A percentile compares a stretch with the other conserved stretches of the same genome.
phyloP scores from a whole-genome alignment of 2,329 filamentous ascomycete genomes.

The Aquanectria penicillioides region DNA sequence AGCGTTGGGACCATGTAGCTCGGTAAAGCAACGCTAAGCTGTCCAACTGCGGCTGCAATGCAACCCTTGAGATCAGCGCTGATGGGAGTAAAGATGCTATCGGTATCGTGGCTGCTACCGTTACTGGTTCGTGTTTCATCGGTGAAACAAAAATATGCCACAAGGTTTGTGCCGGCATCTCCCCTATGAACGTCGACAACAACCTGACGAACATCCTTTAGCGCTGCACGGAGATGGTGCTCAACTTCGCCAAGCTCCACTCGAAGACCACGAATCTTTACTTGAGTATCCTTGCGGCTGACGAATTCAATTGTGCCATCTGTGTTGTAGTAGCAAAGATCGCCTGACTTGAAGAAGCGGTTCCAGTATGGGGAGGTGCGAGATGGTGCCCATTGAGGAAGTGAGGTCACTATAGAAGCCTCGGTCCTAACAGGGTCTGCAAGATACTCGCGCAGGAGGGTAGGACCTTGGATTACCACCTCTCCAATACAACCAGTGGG shows the following conservation, averaged over 20 bases:
- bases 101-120: not conserved
- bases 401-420: constrained; percentile 42
- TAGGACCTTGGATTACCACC: constrained; percentile 40
- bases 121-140: not conserved
- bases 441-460: constrained; percentile 59
- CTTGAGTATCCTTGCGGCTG: no score
- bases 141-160: no score
- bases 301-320: not conserved
- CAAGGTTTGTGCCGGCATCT: not conserved
- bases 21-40: constrained; percentile 17
- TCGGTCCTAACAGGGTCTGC: constrained; percentile 35
- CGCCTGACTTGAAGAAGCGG: not conserved
- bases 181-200: not conserved
- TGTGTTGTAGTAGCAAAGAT: not conserved
- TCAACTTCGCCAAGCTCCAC: no score
- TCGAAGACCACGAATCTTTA: no score
- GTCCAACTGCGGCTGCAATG: not conserved
- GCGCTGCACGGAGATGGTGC: not conserved
- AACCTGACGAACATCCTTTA: not conserved
- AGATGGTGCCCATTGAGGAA: not conserved
- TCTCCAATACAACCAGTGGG: constrained; percentile 24
- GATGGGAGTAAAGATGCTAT: not conserved
- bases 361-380: not conserved
- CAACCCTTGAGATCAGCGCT: not conserved
- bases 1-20: constrained; percentile 32